Conservation (phyloP, 179 eudicot genomes). For the Amaranthus tricolor region DNA sequence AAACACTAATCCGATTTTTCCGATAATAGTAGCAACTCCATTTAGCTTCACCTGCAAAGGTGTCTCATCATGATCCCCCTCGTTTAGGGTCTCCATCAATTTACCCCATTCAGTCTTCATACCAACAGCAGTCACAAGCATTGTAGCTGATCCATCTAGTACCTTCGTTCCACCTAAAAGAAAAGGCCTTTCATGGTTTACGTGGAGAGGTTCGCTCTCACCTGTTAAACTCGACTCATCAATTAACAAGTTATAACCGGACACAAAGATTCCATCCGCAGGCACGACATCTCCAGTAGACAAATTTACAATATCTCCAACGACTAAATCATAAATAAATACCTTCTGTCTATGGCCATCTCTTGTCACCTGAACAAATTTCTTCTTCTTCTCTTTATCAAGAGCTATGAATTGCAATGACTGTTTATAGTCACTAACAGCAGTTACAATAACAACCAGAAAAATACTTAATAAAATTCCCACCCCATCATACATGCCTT, state of each 20-base stretch:
- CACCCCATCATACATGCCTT: conserved; percentile 82
- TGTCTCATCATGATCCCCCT: conserved; percentile 86
- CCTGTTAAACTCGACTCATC: conserved; percentile 91
- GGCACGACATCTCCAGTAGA: conserved; percentile 85
- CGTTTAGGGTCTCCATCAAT: conserved; percentile 81
- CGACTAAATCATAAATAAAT: conserved; percentile 75
- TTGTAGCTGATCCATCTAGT: conserved; percentile 84
- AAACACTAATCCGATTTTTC: conserved; percentile 75
- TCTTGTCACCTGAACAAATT: conserved; percentile 69
- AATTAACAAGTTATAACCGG: conserved; percentile 74
- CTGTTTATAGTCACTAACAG: conserved; percentile 82
- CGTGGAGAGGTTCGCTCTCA: conserved; percentile 67
- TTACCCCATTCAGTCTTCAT: conserved; percentile 99
- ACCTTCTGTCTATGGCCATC: conserved; percentile 70
- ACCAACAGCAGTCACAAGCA: conserved; percentile 92
- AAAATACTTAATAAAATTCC: conserved; percentile 77
- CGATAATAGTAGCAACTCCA: conserved; percentile 93
- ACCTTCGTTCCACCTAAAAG: conserved; percentile 80
- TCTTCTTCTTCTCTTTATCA: conserved; percentile 91
- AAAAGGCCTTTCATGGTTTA: conserved; percentile 60
- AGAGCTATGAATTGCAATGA: conserved; percentile 81
- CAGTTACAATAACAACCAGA: conserved; percentile 78
- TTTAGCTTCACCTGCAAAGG: conserved; percentile 92
- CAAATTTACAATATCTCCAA: conserved; percentile 79
- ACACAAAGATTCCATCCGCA: conserved; percentile 80